A percentile compares a stretch with the other conserved stretches of the same genome.
These are phyloP conservation scores for Pelargonium nanum DNA, from an alignment of 345 rosid species.

Conservation along the genomic window DNA sequence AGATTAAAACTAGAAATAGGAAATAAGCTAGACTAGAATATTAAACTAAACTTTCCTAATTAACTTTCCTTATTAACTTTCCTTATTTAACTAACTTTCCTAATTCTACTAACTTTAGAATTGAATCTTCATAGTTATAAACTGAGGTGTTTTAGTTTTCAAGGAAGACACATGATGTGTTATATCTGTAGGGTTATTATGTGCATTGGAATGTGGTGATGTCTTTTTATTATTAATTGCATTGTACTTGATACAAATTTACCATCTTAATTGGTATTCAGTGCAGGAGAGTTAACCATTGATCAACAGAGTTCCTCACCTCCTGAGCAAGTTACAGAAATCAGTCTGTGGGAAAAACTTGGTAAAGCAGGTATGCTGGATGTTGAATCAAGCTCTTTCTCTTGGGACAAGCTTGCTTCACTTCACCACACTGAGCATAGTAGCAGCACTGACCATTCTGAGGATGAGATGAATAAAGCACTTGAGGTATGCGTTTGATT, in stretches of 20 bases:
- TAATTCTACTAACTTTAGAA: neutral
- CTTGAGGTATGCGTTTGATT: slow-evolving; percentile 53
- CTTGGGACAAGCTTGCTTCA: slow-evolving; percentile 89
- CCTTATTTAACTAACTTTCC: too few relatives aligned
- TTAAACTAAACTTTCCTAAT: too few relatives aligned
- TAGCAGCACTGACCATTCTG: slow-evolving; percentile 68
- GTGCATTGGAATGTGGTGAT: neutral
- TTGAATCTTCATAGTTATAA: too few relatives aligned
- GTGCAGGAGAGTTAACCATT: slow-evolving; percentile 42
- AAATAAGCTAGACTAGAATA: too few relatives aligned
- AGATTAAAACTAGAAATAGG: too few relatives aligned
- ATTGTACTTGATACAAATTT: too few relatives aligned
- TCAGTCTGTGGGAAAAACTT: slow-evolving; percentile 86
- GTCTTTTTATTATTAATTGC: too few relatives aligned
- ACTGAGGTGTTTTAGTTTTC: too few relatives aligned
- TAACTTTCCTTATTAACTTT: too few relatives aligned
- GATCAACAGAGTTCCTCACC: slow-evolving; percentile 40
- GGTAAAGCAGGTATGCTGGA: slow-evolving; percentile 65
- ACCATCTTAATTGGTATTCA: slow-evolving; percentile 22
- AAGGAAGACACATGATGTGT: neutral
- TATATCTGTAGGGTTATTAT: too few relatives aligned
- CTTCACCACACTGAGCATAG: slow-evolving; percentile 95
- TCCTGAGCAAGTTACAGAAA: slow-evolving; percentile 42
- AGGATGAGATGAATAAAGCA: slow-evolving; percentile 81
- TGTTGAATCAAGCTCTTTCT: slow-evolving; percentile 54